Conservation (phyloP, 75 land plant species). For the Ceratopteris richardii region DNA sequence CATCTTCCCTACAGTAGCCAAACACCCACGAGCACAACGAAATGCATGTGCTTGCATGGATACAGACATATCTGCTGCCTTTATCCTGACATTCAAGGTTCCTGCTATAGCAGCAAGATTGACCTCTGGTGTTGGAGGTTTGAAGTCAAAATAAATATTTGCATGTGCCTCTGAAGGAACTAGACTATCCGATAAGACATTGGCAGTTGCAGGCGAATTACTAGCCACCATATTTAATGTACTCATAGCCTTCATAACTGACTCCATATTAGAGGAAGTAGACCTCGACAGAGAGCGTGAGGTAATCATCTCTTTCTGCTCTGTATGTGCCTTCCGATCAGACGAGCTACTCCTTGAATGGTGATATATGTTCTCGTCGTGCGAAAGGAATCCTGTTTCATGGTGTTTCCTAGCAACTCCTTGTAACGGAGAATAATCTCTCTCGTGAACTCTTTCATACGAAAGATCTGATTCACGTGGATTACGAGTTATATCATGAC, state of each 20-base stretch:
- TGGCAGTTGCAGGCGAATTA: neutral
- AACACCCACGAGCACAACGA: conserved; percentile 32
- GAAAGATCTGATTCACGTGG: too few species aligned
- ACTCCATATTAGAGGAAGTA: too few species aligned
- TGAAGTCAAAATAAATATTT: neutral
- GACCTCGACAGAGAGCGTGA: neutral
- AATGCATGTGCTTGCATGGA: conserved; percentile 50
- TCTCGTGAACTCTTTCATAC: too few species aligned
- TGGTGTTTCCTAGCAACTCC: too few species aligned
- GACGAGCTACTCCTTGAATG: too few species aligned
- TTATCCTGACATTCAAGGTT: conserved; percentile 29
- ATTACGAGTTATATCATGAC: too few species aligned
- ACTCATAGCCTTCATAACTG: neutral
- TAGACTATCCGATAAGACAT: neutral
- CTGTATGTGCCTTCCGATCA: too few species aligned
- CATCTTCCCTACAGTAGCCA: conserved; percentile 43
- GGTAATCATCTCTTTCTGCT: neutral
- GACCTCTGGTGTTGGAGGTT: neutral
- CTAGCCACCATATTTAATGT: neutral
- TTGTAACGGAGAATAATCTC: too few species aligned
- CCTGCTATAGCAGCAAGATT: neutral
- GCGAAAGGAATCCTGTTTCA: too few species aligned
- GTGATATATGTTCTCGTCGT: too few species aligned
- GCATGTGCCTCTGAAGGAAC: neutral
- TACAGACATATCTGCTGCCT: conserved; percentile 64